Conservation (phyloP, 306 rosid genomes). For the Ormosia emarginata region DNA sequence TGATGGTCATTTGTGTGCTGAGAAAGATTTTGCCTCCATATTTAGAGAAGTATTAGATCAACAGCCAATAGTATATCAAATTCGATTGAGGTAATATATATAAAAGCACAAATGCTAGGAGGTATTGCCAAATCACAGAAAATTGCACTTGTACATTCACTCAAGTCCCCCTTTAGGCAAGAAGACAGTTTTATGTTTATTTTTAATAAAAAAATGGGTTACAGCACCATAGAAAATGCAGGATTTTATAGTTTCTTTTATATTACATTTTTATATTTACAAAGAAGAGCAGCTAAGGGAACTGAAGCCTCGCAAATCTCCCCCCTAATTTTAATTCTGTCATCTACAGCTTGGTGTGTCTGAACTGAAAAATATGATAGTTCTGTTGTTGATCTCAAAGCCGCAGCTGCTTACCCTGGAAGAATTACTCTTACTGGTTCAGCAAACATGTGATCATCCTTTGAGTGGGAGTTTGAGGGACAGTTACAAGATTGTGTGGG, state of each 20-base stretch:
- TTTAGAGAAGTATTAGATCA: background rate
- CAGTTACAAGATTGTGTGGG: slow-evolving; percentile 53
- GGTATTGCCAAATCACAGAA: background rate
- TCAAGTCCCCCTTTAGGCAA: background rate
- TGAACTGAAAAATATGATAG: slow-evolving; percentile 46
- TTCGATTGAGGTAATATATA: background rate
- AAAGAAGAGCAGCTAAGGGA: background rate
- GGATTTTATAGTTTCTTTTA: background rate
- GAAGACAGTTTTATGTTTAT: background rate
- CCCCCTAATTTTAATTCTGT: background rate
- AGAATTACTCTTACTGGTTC: slow-evolving; percentile 45
- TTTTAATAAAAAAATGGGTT: too few species aligned
- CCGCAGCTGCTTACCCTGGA: slow-evolving; percentile 39
- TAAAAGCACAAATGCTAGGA: background rate
- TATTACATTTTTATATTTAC: background rate
- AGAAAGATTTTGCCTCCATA: background rate
- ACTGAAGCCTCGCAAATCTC: background rate
- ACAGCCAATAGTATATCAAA: background rate
- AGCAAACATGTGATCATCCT: slow-evolving; percentile 58
- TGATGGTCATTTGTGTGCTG: slow-evolving; percentile 1
- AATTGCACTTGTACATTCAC: background rate
- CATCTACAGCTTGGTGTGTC: slow-evolving; percentile 48
- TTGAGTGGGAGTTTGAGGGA: slow-evolving; percentile 26
- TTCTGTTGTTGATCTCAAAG: slow-evolving; percentile 53
- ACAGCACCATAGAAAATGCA: too few species aligned